phyloP scores from a whole-genome alignment of 441 rosid species.

The Manihot esculenta region DNA sequence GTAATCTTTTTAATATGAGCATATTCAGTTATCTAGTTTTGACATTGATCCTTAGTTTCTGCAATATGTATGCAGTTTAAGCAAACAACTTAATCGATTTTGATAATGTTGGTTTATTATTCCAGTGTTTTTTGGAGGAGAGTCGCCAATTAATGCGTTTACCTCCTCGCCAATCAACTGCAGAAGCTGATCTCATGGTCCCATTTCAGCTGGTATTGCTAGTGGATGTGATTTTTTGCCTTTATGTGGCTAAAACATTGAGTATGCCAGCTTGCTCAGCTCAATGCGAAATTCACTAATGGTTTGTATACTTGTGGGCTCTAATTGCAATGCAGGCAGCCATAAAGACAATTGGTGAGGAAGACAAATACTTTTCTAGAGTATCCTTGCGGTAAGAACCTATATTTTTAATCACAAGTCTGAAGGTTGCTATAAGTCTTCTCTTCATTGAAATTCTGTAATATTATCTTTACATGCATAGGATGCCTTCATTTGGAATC shows the following conservation, averaged over 20 bases:
- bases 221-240: slow-evolving; percentile 12
- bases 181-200: slow-evolving; percentile 96
- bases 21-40: not conserved
- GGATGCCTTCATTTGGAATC: slow-evolving; percentile 92
- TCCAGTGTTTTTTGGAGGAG: slow-evolving; percentile 96
- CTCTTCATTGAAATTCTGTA: not conserved
- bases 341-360: slow-evolving; percentile 85
- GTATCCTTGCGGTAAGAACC: slow-evolving; percentile 75
- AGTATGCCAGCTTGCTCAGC: slow-evolving; percentile 16
- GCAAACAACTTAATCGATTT: not conserved
- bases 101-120: slow-evolving; percentile 21
- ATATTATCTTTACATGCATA: slow-evolving; percentile 26
- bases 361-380: slow-evolving; percentile 85
- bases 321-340: slow-evolving; percentile 70
- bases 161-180: slow-evolving; percentile 96
- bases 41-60: not conserved
- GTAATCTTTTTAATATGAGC: not conserved
- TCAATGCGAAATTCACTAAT: not conserved
- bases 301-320: slow-evolving; percentile 18
- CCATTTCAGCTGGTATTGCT: slow-evolving; percentile 84
- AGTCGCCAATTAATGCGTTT: slow-evolving; percentile 93
- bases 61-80: not conserved
- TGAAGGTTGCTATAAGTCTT: not conserved
- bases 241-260: slow-evolving; percentile 14
- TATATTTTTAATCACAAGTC: slow-evolving; percentile 15